Conservation (phyloP, 2,329 filamentous ascomycete species). For the Chaetomiaceae sp. region DNA sequence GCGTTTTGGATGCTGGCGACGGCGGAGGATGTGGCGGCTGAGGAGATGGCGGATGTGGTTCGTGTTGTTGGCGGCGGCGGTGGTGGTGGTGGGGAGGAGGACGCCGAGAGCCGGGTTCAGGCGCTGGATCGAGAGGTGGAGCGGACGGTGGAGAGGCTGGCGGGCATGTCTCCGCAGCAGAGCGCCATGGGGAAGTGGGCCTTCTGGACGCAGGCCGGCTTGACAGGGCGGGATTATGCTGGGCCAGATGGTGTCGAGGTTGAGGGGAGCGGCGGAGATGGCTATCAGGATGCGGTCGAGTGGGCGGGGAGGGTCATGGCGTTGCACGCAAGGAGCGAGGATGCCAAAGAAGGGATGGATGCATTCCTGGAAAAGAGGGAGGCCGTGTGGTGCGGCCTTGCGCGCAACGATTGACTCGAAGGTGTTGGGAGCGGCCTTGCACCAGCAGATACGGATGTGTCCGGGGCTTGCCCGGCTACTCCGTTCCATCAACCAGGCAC, state of each 20-base stretch:
- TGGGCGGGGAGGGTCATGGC: conserved; percentile 32
- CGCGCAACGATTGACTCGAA: background rate
- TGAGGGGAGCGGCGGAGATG: conserved; percentile 22
- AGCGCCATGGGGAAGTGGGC: conserved; percentile 36
- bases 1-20: conserved; percentile 31
- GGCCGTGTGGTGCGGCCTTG: conserved; percentile 23
- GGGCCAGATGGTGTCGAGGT: conserved; percentile 2
- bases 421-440: no score
- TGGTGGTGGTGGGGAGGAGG: background rate
- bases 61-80: conserved; percentile 27
- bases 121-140: conserved; percentile 12
- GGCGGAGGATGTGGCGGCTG: conserved; percentile 28
- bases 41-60: conserved; percentile 25
- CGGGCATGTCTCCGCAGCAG: conserved; percentile 28
- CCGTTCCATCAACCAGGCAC: no score
- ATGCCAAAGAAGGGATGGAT: conserved; percentile 30
- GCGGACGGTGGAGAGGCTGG: conserved; percentile 26
- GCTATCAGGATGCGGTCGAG: conserved; percentile 26
- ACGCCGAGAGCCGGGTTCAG: conserved; percentile 24
- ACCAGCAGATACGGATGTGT: no score
- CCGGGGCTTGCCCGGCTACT: no score
- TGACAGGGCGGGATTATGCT: conserved; percentile 13
- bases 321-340: conserved; percentile 28
- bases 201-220: conserved; percentile 32
- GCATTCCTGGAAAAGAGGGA: conserved; percentile 29